Evolutionary conservation across 23 red algal species (phyloP).

Genomic region (Gracilaria caudata): DNA sequence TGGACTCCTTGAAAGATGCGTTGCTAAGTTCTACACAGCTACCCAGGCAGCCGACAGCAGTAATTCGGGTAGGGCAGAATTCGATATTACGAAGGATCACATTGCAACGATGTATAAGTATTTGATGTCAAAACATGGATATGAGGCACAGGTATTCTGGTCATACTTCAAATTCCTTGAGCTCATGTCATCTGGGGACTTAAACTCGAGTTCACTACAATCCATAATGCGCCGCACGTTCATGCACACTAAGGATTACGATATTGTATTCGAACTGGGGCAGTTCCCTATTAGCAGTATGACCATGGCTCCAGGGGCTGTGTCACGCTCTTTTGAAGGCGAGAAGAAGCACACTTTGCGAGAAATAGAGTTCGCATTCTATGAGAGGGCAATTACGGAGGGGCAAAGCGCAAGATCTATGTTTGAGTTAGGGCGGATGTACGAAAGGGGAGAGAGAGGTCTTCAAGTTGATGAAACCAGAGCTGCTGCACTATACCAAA

Average conservation of each 20-base stretch:
- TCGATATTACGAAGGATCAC: background rate
- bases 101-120: background rate
- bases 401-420: constrained; percentile 18
- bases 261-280: constrained; percentile 32
- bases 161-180: constrained; percentile 35
- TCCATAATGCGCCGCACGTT: constrained; percentile 29
- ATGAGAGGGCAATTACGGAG: constrained; percentile 13
- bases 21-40: background rate
- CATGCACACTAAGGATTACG: constrained; percentile 35
- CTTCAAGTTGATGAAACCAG: constrained; percentile 6
- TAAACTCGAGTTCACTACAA: constrained; percentile 4
- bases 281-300: constrained; percentile 13
- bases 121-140: constrained; percentile 33
- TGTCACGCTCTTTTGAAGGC: background rate
- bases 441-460: constrained; percentile 13
- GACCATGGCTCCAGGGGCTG: background rate
- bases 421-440: constrained; percentile 34
- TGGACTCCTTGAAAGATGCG: constrained; percentile 3
- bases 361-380: constrained; percentile 18
- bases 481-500: constrained; percentile 13
- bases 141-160: constrained; percentile 20
- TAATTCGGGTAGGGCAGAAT: background rate
- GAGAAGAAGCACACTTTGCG: background rate
- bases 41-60: background rate
- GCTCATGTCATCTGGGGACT: constrained; percentile 11